These are phyloP conservation scores for Penicillium concentricum DNA, from an alignment of 2,329 filamentous ascomycete genomes.

Conservation along the genomic window DNA sequence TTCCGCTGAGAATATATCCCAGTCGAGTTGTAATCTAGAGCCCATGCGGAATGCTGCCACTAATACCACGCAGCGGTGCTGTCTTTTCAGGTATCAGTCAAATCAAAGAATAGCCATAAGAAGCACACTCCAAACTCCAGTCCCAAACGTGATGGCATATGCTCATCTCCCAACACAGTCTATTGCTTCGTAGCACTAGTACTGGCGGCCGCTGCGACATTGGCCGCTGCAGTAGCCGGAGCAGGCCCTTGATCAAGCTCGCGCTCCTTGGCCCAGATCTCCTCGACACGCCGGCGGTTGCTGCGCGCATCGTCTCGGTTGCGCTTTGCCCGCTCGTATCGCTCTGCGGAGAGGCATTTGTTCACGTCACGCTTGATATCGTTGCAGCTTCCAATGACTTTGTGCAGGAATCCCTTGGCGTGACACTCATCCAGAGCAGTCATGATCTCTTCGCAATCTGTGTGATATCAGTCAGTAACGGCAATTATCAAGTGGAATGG, in stretches of 20 bases:
- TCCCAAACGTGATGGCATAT: background rate
- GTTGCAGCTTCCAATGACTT: conserved; percentile 87
- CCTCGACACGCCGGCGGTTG: conserved; percentile 72
- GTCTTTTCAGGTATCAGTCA: background rate
- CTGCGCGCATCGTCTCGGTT: conserved; percentile 71
- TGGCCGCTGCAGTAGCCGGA: background rate
- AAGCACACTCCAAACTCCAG: conserved; percentile 14
- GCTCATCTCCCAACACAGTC: background rate
- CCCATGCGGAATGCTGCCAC: background rate
- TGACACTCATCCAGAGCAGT: conserved; percentile 93
- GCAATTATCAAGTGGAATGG: background rate
- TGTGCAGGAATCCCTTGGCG: conserved; percentile 86
- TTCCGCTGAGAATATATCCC: background rate
- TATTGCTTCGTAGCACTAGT: conserved; percentile 17
- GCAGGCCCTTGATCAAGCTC: conserved; percentile 20
- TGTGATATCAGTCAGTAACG: conserved; percentile 4
- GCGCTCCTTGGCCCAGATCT: conserved; percentile 67
- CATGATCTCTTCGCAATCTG: conserved; percentile 95
- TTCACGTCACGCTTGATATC: conserved; percentile 80
- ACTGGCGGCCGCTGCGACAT: background rate
- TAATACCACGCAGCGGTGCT: conserved; percentile 7
- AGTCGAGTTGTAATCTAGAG: background rate
- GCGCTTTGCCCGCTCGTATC: conserved; percentile 70
- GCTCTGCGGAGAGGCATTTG: conserved; percentile 77
- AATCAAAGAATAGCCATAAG: conserved; percentile 9